Conservation (phyloP, 352 stramenopile genomes). For the Paralagenidium karlingii region DNA sequence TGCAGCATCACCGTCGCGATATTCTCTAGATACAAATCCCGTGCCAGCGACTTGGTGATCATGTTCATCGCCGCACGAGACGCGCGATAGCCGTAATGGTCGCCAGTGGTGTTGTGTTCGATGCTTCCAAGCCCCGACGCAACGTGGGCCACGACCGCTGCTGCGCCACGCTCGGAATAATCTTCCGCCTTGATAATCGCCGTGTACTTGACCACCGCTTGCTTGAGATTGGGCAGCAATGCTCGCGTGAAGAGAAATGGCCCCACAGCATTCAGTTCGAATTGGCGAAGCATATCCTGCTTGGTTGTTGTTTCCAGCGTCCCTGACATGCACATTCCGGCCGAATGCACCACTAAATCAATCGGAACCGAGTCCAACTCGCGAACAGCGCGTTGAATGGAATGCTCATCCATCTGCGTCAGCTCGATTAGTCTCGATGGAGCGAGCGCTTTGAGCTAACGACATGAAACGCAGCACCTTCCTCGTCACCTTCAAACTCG, state of each 20-base stretch:
- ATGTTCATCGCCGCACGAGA: conserved; percentile 64
- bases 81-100: conserved; percentile 45
- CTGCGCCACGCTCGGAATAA: conserved; percentile 10
- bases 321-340: too few species aligned
- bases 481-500: too few species aligned
- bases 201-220: conserved; percentile 8
- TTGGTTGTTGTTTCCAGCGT: conserved; percentile 14
- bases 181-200: conserved; percentile 21
- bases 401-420: too few species aligned
- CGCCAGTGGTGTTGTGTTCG: conserved; percentile 9
- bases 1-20: conserved; percentile 26
- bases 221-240: conserved; percentile 24
- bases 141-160: conserved; percentile 22
- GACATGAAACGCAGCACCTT: not conserved
- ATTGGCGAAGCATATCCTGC: conserved; percentile 33
- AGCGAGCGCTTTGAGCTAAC: conserved; percentile 12
- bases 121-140: conserved; percentile 12
- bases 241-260: conserved; percentile 41
- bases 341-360: too few species aligned
- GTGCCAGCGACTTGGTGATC: conserved; percentile 22
- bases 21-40: conserved; percentile 25
- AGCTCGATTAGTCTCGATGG: too few species aligned
- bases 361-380: too few species aligned
- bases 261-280: conserved; percentile 50
- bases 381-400: too few species aligned